Base-by-base conservation (phyloP, 306 rosid species). In the Ammopiptanthus mongolicus region DNA sequence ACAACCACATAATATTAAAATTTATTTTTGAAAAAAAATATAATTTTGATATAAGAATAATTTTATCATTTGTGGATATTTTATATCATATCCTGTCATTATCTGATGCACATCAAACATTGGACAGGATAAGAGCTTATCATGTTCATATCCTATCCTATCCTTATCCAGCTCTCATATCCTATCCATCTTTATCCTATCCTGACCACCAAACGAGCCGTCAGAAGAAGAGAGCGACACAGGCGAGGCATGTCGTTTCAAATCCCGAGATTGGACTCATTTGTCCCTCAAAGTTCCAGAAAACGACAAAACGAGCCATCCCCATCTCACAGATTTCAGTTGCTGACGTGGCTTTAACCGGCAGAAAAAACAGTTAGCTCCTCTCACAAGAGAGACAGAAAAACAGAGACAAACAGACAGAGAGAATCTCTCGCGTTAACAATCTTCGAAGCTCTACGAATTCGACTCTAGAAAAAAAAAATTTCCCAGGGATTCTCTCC, bases 301-400 rank as follows among this genome's bases (percentile, higher is more conserved):
- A 78, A 86, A 74, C 80, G 82, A 84, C 84, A 86, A 87, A 86
- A 65, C 61, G 44, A 83, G 65, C 87, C 84, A 77, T 85, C 88
- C 76, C 84, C 42, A 48, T 88, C 89, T 67, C 84, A 36, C 78
- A 84, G 88, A 86, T 84, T 84, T 85, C 87, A 79, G 75, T 77
- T 71, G 82, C 78, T 86, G 91, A 83, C 87, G 87, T 90, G 93
- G 76, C 91, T 75, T 22, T 76, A 44, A 80, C 78, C 81, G 50
- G 69, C 77, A 71, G 39, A 62, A 74, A 62, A 86, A 74, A 65
- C 84, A 78, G 78, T 79, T 72, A 73, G 75, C 85, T 69, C 77
- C 80, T 77, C 70, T 50, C 76, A 39, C 2, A 13, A n/a, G 69
- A 61, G 72, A 46, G 58, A 68, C 19, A 8, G 13, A 39, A 2